Evolutionary conservation across 768 basidiomycete genomes (phyloP).

Genomic region (Mycena indigotica): DNA sequence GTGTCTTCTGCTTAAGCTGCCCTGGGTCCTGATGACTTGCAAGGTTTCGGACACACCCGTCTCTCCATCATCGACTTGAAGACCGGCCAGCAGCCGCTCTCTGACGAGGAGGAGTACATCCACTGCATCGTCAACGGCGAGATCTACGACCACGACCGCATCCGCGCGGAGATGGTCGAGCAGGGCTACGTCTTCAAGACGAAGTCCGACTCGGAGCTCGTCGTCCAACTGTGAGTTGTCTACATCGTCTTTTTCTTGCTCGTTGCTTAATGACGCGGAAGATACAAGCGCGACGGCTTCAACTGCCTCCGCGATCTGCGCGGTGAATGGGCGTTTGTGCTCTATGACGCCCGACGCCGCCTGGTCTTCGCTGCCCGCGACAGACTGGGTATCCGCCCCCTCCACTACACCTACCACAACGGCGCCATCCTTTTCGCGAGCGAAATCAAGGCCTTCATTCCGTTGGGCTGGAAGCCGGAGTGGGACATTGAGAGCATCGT

Average conservation of each 20-base stretch:
- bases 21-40: background rate
- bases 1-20: background rate
- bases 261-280: slow-evolving; percentile 1
- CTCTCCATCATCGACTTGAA: slow-evolving; percentile 24
- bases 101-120: slow-evolving; percentile 17
- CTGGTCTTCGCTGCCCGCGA: slow-evolving; percentile 22
- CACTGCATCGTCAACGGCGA: slow-evolving; percentile 23
- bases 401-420: slow-evolving; percentile 22
- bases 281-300: slow-evolving; percentile 22
- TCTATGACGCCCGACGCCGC: slow-evolving; percentile 21
- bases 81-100: slow-evolving; percentile 24
- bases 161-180: slow-evolving; percentile 14
- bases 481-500: slow-evolving; percentile 23
- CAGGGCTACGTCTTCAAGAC: slow-evolving; percentile 20
- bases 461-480: slow-evolving; percentile 21
- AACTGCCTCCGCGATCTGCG: slow-evolving; percentile 19
- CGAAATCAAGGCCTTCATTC: slow-evolving; percentile 23
- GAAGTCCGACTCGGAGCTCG: slow-evolving; percentile 23
- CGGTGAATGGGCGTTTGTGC: slow-evolving; percentile 25
- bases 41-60: slow-evolving; percentile 21
- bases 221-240: slow-evolving; percentile 19
- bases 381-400: slow-evolving; percentile 24
- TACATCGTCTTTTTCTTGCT: background rate
- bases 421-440: slow-evolving; percentile 19
- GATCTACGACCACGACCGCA: slow-evolving; percentile 22